These are phyloP conservation scores for Colletotrichum sp. DNA, from an alignment of 2,329 filamentous ascomycete genomes.

Conservation along the genomic window DNA sequence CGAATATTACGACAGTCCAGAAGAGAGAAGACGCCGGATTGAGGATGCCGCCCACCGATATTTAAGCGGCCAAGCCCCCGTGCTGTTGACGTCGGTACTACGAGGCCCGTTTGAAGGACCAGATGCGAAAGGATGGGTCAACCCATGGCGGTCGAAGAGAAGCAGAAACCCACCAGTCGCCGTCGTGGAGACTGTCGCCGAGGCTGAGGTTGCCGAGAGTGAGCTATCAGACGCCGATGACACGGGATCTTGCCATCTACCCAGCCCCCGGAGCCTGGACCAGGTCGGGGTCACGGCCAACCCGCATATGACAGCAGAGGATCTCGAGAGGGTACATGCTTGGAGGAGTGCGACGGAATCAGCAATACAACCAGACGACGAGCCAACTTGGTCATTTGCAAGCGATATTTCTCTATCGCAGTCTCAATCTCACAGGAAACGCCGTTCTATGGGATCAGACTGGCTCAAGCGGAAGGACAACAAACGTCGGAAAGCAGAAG, in stretches of 20 bases:
- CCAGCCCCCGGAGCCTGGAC: conserved; percentile 44
- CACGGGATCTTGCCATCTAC: conserved; percentile 39
- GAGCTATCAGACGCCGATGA: neutral
- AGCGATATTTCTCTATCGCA: conserved; percentile 20
- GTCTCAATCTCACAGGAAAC: conserved; percentile 23
- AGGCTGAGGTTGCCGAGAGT: neutral
- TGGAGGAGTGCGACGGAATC: conserved; percentile 31
- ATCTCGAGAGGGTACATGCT: conserved; percentile 32
- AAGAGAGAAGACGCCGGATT: conserved; percentile 55
- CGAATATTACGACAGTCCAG: conserved; percentile 53
- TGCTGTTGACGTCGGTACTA: conserved; percentile 65
- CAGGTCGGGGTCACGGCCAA: conserved; percentile 32
- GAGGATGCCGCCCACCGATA: conserved; percentile 65
- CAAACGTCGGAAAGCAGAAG: conserved; percentile 29
- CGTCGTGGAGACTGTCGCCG: neutral
- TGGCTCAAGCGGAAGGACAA: conserved; percentile 35
- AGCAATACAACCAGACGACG: neutral
- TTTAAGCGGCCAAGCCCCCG: conserved; percentile 58
- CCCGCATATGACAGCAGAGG: conserved; percentile 34
- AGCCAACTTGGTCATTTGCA: conserved; percentile 25
- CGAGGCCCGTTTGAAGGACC: conserved; percentile 62
- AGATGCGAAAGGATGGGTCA: conserved; percentile 47
- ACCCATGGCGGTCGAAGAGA: conserved; percentile 52
- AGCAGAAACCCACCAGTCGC: conserved; percentile 4
- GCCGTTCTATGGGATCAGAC: conserved; percentile 28